Percentiles rank a stretch among this genome's conserved stretches.
Evolutionary conservation across 1,139 yeast species (phyloP).

Genomic region (Yamadazyma songkhlaensis): DNA sequence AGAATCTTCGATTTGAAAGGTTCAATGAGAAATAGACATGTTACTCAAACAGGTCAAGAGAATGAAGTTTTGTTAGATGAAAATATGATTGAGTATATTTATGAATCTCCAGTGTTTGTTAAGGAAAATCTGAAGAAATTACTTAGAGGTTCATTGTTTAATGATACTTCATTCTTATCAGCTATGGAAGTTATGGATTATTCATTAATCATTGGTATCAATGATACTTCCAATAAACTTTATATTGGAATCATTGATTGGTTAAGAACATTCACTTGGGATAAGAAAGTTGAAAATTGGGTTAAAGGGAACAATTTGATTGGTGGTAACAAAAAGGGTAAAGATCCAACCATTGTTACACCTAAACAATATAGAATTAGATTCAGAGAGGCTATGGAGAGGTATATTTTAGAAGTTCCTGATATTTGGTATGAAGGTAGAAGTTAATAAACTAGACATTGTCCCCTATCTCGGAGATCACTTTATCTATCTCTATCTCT

Average conservation of each 20-base stretch:
- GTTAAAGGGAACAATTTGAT: conserved; percentile 90
- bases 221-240: conserved; percentile 57
- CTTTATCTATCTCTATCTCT: not conserved
- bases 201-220: conserved; percentile 88
- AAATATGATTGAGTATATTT: conserved; percentile 96
- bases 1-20: conserved; percentile 96
- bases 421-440: conserved; percentile 68
- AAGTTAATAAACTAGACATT: too few relatives aligned
- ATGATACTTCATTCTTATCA: conserved; percentile 89
- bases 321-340: conserved; percentile 73
- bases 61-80: conserved; percentile 95
- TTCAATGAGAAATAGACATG: conserved; percentile 96
- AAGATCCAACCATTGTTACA: conserved; percentile 95
- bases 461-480: not conserved
- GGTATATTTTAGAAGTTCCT: conserved; percentile 92
- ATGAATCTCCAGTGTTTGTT: conserved; percentile 93
- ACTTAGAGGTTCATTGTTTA: conserved; percentile 85
- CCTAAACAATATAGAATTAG: conserved; percentile 93
- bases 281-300: conserved; percentile 97
- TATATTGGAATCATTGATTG: conserved; percentile 96
- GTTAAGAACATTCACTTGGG: conserved; percentile 97
- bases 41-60: conserved; percentile 91
- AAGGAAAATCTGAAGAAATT: conserved; percentile 87
- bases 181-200: conserved; percentile 99
- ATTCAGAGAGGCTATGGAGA: conserved; percentile 96